These are phyloP conservation scores for Botrytis porri DNA, from an alignment of 2,329 filamentous ascomycete genomes.

Conservation along the genomic window DNA sequence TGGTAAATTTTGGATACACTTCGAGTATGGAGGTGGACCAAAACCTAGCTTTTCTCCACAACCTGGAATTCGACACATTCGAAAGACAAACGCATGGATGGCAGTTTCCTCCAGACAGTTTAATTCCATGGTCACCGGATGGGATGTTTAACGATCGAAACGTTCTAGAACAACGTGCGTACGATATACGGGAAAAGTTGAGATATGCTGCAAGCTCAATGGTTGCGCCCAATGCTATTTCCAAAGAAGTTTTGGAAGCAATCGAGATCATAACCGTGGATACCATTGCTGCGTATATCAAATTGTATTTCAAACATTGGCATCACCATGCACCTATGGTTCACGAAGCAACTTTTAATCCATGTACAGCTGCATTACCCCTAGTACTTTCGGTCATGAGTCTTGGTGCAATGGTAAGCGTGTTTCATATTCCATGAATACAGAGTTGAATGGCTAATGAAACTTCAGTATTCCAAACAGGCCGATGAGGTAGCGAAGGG, in stretches of 20 bases:
- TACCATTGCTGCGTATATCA: conserved; percentile 31
- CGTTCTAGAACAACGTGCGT: conserved; percentile 32
- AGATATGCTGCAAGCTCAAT: conserved; percentile 29
- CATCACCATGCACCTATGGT: conserved; percentile 38
- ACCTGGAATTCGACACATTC: conserved; percentile 34
- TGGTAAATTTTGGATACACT: conserved; percentile 16
- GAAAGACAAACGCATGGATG: conserved; percentile 32
- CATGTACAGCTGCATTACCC: conserved; percentile 33
- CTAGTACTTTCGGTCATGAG: conserved; percentile 35
- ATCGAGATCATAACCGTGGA: conserved; percentile 33
- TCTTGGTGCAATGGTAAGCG: conserved; percentile 36
- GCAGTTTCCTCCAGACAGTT: conserved; percentile 30
- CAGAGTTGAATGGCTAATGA: conserved; percentile 15
- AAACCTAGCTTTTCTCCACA: conserved; percentile 28
- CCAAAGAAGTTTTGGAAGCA: conserved; percentile 32
- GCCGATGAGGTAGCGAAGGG: conserved; percentile 27
- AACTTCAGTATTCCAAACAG: conserved; percentile 32
- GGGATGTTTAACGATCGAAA: conserved; percentile 26
- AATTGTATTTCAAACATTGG: conserved; percentile 38
- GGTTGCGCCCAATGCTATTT: conserved; percentile 26
- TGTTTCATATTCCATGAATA: neutral
- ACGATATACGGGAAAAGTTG: conserved; percentile 35
- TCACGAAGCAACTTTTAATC: conserved; percentile 36
- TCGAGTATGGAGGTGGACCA: conserved; percentile 25
- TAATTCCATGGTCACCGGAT: conserved; percentile 28